Evolutionary conservation across 306 rosid genomes (phyloP).

Genomic region (Arachis stenosperma): DNA sequence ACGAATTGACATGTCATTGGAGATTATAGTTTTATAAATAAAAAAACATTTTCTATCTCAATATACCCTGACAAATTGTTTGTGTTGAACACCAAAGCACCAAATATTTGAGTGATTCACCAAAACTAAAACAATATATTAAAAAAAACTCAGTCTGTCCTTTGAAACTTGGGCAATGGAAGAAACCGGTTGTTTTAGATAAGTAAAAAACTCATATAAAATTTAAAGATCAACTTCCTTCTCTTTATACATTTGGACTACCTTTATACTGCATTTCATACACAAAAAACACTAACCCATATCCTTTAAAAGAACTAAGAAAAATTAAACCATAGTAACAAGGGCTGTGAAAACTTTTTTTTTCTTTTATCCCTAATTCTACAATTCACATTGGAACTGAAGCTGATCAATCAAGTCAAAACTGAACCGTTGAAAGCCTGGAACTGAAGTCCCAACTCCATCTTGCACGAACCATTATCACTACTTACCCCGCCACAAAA

Average conservation of each 20-base stretch:
- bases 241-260: slow-evolving; percentile 21
- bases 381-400: not conserved
- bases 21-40: too few relatives aligned
- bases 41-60: too few relatives aligned
- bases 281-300: slow-evolving; percentile 26
- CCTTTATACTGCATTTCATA: slow-evolving; percentile 31
- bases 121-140: too few relatives aligned
- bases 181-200: too few relatives aligned
- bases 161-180: too few relatives aligned
- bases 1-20: too few relatives aligned
- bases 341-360: not conserved
- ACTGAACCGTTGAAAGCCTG: slow-evolving; percentile 32
- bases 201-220: not conserved
- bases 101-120: too few relatives aligned
- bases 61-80: too few relatives aligned
- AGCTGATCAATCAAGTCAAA: slow-evolving; percentile 28
- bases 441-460: slow-evolving; percentile 53
- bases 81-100: too few relatives aligned
- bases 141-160: too few relatives aligned
- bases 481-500: not conserved
- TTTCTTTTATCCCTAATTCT: slow-evolving; percentile 2
- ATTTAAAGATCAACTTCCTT: not conserved
- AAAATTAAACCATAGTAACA: slow-evolving; percentile 3
- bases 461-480: slow-evolving; percentile 15
- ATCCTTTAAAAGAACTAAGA: not conserved